phyloP scores from a whole-genome alignment of 305 asterid species.

The Caryopteris hybrid region DNA sequence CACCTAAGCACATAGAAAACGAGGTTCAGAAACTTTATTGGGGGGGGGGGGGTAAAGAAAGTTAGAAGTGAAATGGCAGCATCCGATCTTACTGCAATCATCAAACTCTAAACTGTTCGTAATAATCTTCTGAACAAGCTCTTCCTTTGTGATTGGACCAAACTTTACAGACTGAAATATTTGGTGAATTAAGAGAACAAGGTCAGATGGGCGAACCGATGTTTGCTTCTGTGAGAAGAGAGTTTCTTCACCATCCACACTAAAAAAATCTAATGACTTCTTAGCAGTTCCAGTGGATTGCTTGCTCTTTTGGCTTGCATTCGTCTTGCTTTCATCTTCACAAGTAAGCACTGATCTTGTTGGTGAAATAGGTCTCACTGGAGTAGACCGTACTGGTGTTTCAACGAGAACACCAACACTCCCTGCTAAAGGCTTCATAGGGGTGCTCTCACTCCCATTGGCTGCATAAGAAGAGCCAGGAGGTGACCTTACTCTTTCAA shows the following conservation, averaged over 20 bases:
- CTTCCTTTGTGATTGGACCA: conserved; percentile 72
- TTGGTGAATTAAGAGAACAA: conserved; percentile 53
- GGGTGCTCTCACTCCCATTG: conserved; percentile 44
- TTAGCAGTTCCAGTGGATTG: conserved; percentile 51
- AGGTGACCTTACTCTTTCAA: conserved; percentile 23
- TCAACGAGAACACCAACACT: conserved; percentile 35
- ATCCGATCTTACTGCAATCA: conserved; percentile 44
- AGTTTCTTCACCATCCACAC: conserved; percentile 31
- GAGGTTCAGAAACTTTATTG: not conserved
- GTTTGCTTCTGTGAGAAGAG: conserved; percentile 27
- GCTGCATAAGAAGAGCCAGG: conserved; percentile 26
- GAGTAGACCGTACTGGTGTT: conserved; percentile 68
- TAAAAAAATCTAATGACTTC: conserved; percentile 57
- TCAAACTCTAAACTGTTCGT: conserved; percentile 57
- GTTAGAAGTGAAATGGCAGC: conserved; percentile 6
- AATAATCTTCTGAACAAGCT: conserved; percentile 78
- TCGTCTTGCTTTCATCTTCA: conserved; percentile 51
- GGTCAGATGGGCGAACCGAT: conserved; percentile 43
- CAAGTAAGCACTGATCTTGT: conserved; percentile 48
- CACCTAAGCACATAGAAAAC: conserved; percentile 37
- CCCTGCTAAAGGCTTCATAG: conserved; percentile 43
- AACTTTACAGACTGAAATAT: conserved; percentile 60
- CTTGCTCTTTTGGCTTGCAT: conserved; percentile 34
- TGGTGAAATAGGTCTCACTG: conserved; percentile 59
- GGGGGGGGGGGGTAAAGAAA: not conserved